A percentile compares a stretch with the other conserved stretches of the same genome.
Conservation (phyloP, 805 yeast genomes). For the Nakazawaea ernobii region DNA sequence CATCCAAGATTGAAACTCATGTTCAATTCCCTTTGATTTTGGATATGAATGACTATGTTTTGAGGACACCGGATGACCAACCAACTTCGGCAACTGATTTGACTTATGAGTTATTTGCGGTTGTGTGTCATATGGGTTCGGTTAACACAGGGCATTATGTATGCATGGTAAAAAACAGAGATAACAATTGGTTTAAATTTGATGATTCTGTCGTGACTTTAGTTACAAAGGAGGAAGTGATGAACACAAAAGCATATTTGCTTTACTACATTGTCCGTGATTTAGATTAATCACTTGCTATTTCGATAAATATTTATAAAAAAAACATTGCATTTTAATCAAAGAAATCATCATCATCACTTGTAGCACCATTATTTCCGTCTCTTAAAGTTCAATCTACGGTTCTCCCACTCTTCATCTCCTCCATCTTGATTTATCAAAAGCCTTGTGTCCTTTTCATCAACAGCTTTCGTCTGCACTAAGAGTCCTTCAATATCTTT, state of each 20-base stretch:
- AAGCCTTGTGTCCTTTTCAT: slow-evolving; percentile 62
- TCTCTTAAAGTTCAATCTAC: slow-evolving; percentile 44
- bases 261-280: slow-evolving; percentile 59
- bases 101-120: slow-evolving; percentile 80
- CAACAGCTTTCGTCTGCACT: slow-evolving; percentile 61
- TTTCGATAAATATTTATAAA: not conserved
- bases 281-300: slow-evolving; percentile 13
- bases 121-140: slow-evolving; percentile 86
- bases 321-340: slow-evolving; percentile 24
- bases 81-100: slow-evolving; percentile 25
- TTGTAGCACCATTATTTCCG: slow-evolving; percentile 24
- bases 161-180: slow-evolving; percentile 65
- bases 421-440: slow-evolving; percentile 55
- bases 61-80: slow-evolving; percentile 10
- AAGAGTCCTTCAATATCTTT: slow-evolving; percentile 70
- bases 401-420: slow-evolving; percentile 43
- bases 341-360: slow-evolving; percentile 42
- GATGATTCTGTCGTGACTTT: slow-evolving; percentile 82
- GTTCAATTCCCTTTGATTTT: slow-evolving; percentile 69
- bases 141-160: slow-evolving; percentile 96
- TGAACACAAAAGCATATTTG: slow-evolving; percentile 71
- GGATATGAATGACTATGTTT: slow-evolving; percentile 59
- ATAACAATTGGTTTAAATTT: slow-evolving; percentile 82
- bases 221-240: slow-evolving; percentile 59
- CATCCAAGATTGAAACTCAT: slow-evolving; percentile 70